A percentile compares a stretch with the other conserved stretches of the same genome.
phyloP scores from a whole-genome alignment of 306 rosid species.

The Cicer yamashitae region DNA sequence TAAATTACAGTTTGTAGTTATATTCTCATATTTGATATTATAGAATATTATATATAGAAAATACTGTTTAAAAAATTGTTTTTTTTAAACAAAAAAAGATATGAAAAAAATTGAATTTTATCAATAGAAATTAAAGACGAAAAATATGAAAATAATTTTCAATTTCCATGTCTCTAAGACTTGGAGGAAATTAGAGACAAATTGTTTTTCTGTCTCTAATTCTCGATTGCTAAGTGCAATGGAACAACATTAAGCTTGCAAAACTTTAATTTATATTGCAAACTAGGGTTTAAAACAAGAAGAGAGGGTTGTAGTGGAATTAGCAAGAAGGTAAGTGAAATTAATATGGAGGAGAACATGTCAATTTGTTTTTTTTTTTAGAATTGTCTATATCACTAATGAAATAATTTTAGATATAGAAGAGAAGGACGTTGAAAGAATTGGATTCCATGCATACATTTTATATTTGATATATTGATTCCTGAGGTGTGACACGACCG shows the following conservation, averaged over 20 bases:
- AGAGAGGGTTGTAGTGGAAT: not conserved
- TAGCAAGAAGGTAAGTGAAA: not conserved
- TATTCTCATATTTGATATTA: no score
- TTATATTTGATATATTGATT: conserved; percentile 39
- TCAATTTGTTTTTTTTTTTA: not conserved
- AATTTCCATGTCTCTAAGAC: not conserved
- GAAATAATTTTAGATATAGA: conserved; percentile 16
- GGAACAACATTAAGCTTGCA: not conserved
- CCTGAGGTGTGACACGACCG: conserved; percentile 44
- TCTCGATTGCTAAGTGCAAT: not conserved
- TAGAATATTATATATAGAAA: no score
- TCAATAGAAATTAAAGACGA: not conserved
- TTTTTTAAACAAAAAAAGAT: no score
- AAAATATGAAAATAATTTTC: not conserved
- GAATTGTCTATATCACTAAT: not conserved
- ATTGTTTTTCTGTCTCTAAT: not conserved
- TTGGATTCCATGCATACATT: conserved; percentile 54
- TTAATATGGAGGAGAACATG: conserved; percentile 2
- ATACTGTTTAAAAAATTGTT: no score
- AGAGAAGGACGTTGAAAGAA: conserved; percentile 40
- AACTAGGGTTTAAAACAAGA: not conserved
- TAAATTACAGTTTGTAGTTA: no score
- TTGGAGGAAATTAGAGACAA: not conserved
- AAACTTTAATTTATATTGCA: not conserved
- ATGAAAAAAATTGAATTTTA: not conserved